These are phyloP conservation scores for Verbena officinalis DNA, from an alignment of 257 asterid species.

Conservation along the genomic window DNA sequence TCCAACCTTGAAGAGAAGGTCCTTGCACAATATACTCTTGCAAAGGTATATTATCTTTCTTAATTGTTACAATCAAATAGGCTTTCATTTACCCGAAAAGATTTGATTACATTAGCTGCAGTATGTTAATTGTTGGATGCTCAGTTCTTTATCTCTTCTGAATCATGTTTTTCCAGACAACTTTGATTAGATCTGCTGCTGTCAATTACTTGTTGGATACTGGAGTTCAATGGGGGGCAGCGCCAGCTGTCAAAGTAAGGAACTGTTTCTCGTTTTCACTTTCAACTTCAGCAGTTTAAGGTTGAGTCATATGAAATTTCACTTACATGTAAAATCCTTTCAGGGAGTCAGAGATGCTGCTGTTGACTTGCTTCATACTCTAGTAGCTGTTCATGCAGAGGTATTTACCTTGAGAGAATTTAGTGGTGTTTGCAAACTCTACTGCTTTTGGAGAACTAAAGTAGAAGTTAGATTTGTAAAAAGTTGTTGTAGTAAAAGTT, in stretches of 20 bases:
- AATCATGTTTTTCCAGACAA: slow-evolving; percentile 50
- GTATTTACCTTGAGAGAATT: slow-evolving; percentile 41
- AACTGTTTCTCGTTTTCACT: slow-evolving; percentile 11
- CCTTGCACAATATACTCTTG: slow-evolving; percentile 84
- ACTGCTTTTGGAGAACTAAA: too few species aligned
- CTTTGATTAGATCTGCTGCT: slow-evolving; percentile 84
- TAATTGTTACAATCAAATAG: slow-evolving; percentile 7
- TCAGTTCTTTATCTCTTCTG: not conserved
- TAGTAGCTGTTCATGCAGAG: slow-evolving; percentile 98
- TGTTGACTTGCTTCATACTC: slow-evolving; percentile 88
- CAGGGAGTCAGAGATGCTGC: slow-evolving; percentile 99
- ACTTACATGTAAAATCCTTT: slow-evolving; percentile 25
- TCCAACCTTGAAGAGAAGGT: slow-evolving; percentile 92
- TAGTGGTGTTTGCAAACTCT: not conserved
- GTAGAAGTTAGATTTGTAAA: too few species aligned
- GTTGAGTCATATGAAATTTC: slow-evolving; percentile 21
- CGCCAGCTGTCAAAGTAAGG: slow-evolving; percentile 85
- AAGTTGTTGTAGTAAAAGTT: too few species aligned
- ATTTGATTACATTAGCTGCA: too few species aligned
- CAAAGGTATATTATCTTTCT: slow-evolving; percentile 61
- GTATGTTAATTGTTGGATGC: too few species aligned
- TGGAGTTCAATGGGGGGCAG: slow-evolving; percentile 96
- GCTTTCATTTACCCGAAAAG: too few species aligned
- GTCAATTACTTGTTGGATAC: slow-evolving; percentile 89
- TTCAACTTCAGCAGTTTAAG: slow-evolving; percentile 19